These are phyloP conservation scores for Colletotrichum sp. DNA, from an alignment of 2,329 filamentous ascomycete genomes.

Conservation along the genomic window DNA sequence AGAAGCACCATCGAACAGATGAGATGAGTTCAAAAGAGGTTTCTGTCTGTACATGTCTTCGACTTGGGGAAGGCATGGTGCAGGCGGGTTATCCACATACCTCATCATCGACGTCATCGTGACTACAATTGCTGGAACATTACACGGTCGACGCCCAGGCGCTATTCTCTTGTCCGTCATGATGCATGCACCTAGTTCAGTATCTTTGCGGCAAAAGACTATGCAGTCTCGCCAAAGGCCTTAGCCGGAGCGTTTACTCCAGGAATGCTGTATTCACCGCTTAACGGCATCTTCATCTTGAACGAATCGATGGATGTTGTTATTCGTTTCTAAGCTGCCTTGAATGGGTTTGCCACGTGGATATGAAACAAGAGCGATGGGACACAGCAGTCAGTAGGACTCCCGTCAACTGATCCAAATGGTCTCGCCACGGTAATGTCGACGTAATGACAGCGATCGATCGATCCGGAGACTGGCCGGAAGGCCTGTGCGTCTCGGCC, in stretches of 20 bases:
- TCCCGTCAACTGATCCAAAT: background rate
- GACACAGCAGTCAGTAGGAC: background rate
- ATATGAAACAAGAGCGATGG: background rate
- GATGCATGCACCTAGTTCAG: background rate
- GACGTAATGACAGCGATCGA: background rate
- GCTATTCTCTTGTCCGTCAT: background rate
- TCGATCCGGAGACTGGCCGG: background rate
- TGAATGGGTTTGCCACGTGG: background rate
- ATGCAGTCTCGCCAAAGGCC: background rate
- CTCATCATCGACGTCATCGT: constrained; percentile 21
- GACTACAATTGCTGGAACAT: constrained; percentile 10
- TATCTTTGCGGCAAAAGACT: background rate
- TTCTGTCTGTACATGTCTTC: background rate
- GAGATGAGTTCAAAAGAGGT: background rate
- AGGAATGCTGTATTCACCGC: background rate
- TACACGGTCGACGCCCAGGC: background rate
- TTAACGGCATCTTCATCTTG: background rate
- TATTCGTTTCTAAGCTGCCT: background rate
- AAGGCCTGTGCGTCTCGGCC: constrained; percentile 1
- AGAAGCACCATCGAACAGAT: background rate
- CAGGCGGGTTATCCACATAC: constrained; percentile 9
- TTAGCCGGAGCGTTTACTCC: background rate
- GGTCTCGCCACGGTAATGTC: background rate
- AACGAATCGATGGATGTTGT: background rate
- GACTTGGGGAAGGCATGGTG: background rate